phyloP scores from a whole-genome alignment of 768 basidiomycete species.

The Kwoniella sp. region DNA sequence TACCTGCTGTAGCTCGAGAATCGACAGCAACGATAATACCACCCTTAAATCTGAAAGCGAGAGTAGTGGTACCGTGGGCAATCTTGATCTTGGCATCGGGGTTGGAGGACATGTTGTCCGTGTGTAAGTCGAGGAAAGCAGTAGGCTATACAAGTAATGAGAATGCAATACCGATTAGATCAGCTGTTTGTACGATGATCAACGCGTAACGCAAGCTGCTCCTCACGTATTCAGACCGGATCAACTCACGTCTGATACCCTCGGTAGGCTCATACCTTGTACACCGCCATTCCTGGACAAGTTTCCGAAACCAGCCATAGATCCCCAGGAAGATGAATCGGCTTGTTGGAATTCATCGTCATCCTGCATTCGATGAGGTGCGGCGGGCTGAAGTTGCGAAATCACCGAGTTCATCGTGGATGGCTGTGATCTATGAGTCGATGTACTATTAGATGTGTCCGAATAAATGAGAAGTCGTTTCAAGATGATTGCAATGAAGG shows the following conservation, averaged over 20 bases:
- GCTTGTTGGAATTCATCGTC: constrained; percentile 25
- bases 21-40: constrained; percentile 99
- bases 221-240: no score
- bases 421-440: no score
- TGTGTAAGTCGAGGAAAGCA: constrained; percentile 86
- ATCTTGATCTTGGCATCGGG: constrained; percentile 95
- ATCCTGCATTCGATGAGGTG: constrained; percentile 14
- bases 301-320: constrained; percentile 46
- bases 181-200: no score
- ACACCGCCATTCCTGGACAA: constrained; percentile 42
- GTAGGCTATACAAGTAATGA: constrained; percentile 65
- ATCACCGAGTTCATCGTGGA: constrained; percentile 43
- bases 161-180: background rate
- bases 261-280: constrained; percentile 49
- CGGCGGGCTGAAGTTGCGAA: constrained; percentile 27
- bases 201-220: no score
- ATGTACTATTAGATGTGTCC: no score
- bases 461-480: no score
- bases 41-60: constrained; percentile 94
- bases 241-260: constrained; percentile 50
- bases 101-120: constrained; percentile 86
- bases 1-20: constrained; percentile 94
- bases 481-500: no score
- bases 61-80: constrained; percentile 95
- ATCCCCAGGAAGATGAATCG: constrained; percentile 39